Evolutionary conservation across 345 rosid genomes (phyloP), one percentile per base, ranked within the genome.

Genomic region (Dipteronia sinensis): DNA sequence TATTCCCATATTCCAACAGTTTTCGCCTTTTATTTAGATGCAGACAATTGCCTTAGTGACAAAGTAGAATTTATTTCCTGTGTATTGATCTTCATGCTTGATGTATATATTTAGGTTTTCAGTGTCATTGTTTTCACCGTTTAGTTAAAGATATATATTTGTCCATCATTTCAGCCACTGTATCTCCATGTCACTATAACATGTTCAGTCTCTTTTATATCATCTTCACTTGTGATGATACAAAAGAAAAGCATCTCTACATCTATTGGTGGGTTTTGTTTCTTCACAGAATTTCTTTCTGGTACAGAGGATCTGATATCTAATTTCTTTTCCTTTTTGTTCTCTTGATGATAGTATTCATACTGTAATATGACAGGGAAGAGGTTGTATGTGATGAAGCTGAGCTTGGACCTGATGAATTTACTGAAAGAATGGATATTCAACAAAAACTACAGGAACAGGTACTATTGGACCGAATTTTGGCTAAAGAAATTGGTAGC

Each of bases 351-450:
- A 42, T 44, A 6, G 56, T 40, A 3, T 1, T 51, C 49, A 53
- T 64, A 16, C 19, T 78, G 64, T 58, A 42, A 76, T 72, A 73
- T 71, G 23, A 51, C 77, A 93, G 94, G 72, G 98, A 91, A 78
- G 97, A 90, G 84, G 79, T 85, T 74, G 94, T 83, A 63, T 93
- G 97, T 81, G 95, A 89, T 75, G 98, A 93, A 89, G 97, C 98
- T 49, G 97, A 93, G 82, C 93, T 89, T 62, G 94, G 87, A 81
- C 73, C 87, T 3, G 89, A 84, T 65, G 97, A 77, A 55, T 93
- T 88, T 83, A 84, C 87, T 62, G 89, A 83, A 71, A 90, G 87
- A 75, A 82, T 85, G 87, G 78, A 76, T 69, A 76, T 58, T 76
- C 93, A 86, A 56, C 90, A 88, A 47, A 85, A 83, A 23, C 77